phyloP scores from a whole-genome alignment of 768 basidiomycete species.

The Pleurotus tuoliensis region DNA sequence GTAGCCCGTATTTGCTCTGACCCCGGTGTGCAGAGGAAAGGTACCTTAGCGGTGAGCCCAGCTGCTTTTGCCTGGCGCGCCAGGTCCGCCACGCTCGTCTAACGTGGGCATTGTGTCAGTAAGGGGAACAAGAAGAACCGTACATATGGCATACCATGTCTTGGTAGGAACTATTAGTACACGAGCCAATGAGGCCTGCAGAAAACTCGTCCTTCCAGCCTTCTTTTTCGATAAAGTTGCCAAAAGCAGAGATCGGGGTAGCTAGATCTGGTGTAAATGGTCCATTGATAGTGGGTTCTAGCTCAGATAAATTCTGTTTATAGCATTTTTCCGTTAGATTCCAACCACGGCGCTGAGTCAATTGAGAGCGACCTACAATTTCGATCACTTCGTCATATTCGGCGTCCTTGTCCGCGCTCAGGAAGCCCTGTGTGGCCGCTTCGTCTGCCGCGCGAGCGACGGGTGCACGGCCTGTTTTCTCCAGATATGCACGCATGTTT shows the following conservation, averaged over 20 bases:
- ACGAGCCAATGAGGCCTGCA: constrained; percentile 94
- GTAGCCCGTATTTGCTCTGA: constrained; percentile 97
- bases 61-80: constrained; percentile 84
- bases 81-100: constrained; percentile 91
- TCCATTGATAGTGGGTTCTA: constrained; percentile 93
- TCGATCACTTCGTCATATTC: constrained; percentile 96
- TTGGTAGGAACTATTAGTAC: constrained; percentile 98
- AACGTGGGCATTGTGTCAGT: constrained; percentile 9
- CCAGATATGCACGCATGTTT: constrained; percentile 85
- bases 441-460: constrained; percentile 85
- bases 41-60: constrained; percentile 78
- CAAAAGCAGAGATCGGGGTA: constrained; percentile 90
- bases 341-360: not conserved
- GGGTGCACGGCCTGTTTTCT: constrained; percentile 82
- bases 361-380: constrained; percentile 54
- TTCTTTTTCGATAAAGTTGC: constrained; percentile 70
- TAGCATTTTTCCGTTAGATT: constrained; percentile 3
- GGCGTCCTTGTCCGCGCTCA: constrained; percentile 79
- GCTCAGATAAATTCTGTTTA: constrained; percentile 72
- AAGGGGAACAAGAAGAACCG: not conserved
- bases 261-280: constrained; percentile 97
- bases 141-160: constrained; percentile 60
- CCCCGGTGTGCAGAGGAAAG: constrained; percentile 85
- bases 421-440: constrained; percentile 74
- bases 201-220: constrained; percentile 94